A percentile compares a stretch with the other conserved stretches of the same genome.
Conservation (phyloP, 1,284 basidiomycete species). For the Trametes sp. region DNA sequence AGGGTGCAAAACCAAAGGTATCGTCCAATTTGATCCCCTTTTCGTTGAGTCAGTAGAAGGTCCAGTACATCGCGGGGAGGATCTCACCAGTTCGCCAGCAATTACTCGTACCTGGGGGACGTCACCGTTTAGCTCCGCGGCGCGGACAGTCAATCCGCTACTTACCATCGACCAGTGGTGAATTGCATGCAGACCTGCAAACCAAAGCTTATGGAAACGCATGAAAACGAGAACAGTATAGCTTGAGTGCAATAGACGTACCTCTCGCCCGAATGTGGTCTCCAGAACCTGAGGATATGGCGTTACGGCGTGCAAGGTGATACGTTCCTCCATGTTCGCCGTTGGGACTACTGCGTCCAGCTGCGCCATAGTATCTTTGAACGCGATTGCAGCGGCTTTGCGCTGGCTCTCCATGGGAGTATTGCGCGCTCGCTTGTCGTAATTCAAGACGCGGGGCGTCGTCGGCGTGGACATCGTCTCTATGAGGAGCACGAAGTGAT, state of each 20-base stretch:
- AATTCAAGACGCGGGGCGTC: conserved; percentile 67
- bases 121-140: not conserved
- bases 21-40: conserved; percentile 72
- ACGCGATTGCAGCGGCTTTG: conserved; percentile 60
- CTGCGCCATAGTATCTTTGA: conserved; percentile 62
- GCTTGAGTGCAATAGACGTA: conserved; percentile 41
- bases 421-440: conserved; percentile 77
- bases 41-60: conserved; percentile 29
- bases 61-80: conserved; percentile 4
- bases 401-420: conserved; percentile 82
- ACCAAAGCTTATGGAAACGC: conserved; percentile 77
- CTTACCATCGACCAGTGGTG: conserved; percentile 88
- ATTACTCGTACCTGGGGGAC: conserved; percentile 72
- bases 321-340: conserved; percentile 56
- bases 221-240: not conserved
- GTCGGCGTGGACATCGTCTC: conserved; percentile 58
- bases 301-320: conserved; percentile 80
- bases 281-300: conserved; percentile 76
- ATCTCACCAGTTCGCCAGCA: conserved; percentile 76
- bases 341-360: conserved; percentile 61
- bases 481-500: conserved; percentile 76
- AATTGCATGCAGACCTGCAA: conserved; percentile 82
- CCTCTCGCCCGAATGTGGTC: conserved; percentile 85
- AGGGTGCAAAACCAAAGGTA: conserved; percentile 84
- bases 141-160: not conserved